Percentiles rank a stretch among this genome's conserved stretches.
phyloP scores from a whole-genome alignment of 164 flowering plant species.

The Vitis cinerea region DNA sequence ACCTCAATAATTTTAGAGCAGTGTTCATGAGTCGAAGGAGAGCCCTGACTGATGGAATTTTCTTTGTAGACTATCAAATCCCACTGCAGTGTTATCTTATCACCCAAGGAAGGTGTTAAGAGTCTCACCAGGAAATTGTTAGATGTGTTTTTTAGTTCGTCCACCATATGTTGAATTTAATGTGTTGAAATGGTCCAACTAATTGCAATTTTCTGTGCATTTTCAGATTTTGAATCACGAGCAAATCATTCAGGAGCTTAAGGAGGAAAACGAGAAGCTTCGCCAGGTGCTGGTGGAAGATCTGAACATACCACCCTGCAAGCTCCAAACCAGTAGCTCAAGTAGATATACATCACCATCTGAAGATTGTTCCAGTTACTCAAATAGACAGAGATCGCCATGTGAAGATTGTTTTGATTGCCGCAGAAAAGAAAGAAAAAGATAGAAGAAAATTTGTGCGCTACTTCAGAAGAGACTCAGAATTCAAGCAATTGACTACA shows the following conservation, averaged over 20 bases:
- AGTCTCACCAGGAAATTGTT: too few species aligned
- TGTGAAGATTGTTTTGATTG: conserved; percentile 83
- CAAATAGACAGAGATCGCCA: conserved; percentile 14
- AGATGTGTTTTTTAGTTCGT: not conserved
- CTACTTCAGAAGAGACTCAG: too few species aligned
- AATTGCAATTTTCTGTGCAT: conserved; percentile 10
- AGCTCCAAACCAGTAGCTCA: conserved; percentile 41
- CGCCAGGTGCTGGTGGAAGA: conserved; percentile 70
- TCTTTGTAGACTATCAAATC: too few species aligned
- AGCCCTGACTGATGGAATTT: too few species aligned
- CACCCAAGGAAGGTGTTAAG: too few species aligned
- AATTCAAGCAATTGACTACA: too few species aligned
- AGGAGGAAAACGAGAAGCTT: conserved; percentile 79
- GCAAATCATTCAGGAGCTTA: conserved; percentile 68
- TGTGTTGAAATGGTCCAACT: not conserved
- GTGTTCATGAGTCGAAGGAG: too few species aligned
- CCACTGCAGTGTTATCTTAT: too few species aligned
- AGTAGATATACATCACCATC: conserved; percentile 11
- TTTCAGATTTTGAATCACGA: conserved; percentile 85
- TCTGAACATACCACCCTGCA: conserved; percentile 65
- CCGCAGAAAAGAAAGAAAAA: conserved; percentile 64
- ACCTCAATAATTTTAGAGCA: too few species aligned
- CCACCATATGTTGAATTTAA: not conserved
- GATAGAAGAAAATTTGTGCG: not conserved
- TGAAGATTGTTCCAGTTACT: conserved; percentile 42